Conservation (phyloP, 2,329 filamentous ascomycete species). For the Alternaria rosae region DNA sequence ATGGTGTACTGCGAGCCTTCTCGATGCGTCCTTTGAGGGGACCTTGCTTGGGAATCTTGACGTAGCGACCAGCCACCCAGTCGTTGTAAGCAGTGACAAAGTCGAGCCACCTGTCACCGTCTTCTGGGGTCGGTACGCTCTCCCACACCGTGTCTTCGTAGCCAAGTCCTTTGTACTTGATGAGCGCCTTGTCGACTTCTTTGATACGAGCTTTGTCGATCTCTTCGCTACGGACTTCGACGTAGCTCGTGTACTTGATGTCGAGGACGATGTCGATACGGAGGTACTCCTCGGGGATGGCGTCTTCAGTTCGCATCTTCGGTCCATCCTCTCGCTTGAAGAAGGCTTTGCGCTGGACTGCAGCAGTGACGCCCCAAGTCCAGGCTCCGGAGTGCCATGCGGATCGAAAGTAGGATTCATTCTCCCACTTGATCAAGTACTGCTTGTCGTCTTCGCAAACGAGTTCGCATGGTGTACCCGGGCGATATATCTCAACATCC, state of each 20-base stretch:
- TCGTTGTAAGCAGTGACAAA: slow-evolving; percentile 87
- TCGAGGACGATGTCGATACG: slow-evolving; percentile 89
- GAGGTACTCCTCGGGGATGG: slow-evolving; percentile 86
- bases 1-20: slow-evolving; percentile 70
- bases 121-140: slow-evolving; percentile 70
- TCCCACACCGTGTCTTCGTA: slow-evolving; percentile 96
- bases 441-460: slow-evolving; percentile 82
- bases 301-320: slow-evolving; percentile 75
- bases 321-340: slow-evolving; percentile 73
- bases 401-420: slow-evolving; percentile 80
- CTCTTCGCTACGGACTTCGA: slow-evolving; percentile 67
- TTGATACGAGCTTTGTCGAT: slow-evolving; percentile 75
- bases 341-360: slow-evolving; percentile 76
- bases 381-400: slow-evolving; percentile 89
- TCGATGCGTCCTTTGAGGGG: slow-evolving; percentile 73
- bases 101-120: slow-evolving; percentile 76
- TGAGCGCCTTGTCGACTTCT: slow-evolving; percentile 75
- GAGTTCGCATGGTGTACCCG: slow-evolving; percentile 61
- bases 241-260: slow-evolving; percentile 70
- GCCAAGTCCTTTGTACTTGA: slow-evolving; percentile 91
- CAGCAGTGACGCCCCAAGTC: slow-evolving; percentile 75
- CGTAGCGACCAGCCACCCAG: slow-evolving; percentile 80
- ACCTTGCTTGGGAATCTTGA: slow-evolving; percentile 63
- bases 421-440: slow-evolving; percentile 90
- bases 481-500: slow-evolving; percentile 63